Conservation (phyloP, 495 filamentous ascomycete species). For the Copromyces sp. region DNA sequence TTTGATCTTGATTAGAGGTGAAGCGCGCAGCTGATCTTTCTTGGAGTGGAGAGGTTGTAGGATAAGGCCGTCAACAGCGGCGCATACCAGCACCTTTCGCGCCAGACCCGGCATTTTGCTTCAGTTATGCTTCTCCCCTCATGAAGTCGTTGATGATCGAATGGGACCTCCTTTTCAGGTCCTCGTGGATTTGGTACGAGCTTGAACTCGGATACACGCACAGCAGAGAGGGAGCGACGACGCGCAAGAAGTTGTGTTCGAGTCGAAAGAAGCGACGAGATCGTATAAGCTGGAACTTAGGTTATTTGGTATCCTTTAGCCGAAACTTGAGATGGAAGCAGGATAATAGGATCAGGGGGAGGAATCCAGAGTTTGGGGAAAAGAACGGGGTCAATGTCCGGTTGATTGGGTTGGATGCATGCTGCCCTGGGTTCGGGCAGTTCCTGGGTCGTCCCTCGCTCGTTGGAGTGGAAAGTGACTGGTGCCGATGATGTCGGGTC, state of each 20-base stretch:
- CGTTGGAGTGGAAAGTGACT: background rate
- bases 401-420: background rate
- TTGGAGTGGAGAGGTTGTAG: slow-evolving; percentile 56
- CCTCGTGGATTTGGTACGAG: background rate
- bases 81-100: slow-evolving; percentile 71
- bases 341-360: background rate
- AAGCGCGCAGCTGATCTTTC: slow-evolving; percentile 35
- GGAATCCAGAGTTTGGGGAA: background rate
- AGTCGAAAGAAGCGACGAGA: background rate
- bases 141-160: slow-evolving; percentile 5
- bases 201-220: background rate
- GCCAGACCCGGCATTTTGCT: slow-evolving; percentile 60
- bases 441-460: background rate
- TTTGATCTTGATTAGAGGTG: slow-evolving; percentile 51
- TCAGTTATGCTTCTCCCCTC: slow-evolving; percentile 2
- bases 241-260: background rate
- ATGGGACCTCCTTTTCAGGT: background rate
- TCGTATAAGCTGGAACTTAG: background rate
- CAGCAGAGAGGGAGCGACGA: background rate
- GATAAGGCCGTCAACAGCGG: slow-evolving; percentile 77
- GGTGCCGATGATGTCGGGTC: slow-evolving; percentile 2
- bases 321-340: background rate
- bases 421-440: background rate
- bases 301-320: background rate
- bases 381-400: background rate